A percentile compares a stretch with the other conserved stretches of the same genome.
Evolutionary conservation across 257 asterid genomes (phyloP).

Genomic region (Sherardia arvensis): DNA sequence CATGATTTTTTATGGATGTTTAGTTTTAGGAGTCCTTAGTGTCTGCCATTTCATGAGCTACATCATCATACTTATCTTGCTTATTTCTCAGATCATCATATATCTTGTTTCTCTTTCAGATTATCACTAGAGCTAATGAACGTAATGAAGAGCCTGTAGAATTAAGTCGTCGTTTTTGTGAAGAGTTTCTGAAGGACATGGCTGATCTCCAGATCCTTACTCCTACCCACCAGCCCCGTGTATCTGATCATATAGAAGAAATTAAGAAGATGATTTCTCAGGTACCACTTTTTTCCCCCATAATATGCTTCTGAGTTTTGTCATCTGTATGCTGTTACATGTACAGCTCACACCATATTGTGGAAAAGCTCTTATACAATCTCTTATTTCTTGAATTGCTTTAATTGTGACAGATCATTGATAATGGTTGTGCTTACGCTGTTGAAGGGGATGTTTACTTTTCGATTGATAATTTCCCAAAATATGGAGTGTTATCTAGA

Average conservation of each 20-base stretch:
- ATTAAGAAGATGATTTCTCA: slow-evolving; percentile 67
- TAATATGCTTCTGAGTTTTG: neutral
- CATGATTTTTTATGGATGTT: neutral
- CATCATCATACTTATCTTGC: neutral
- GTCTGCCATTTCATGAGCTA: neutral
- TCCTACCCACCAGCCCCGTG: slow-evolving; percentile 77
- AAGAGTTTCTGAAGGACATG: slow-evolving; percentile 76
- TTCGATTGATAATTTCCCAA: slow-evolving; percentile 57
- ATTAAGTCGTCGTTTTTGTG: slow-evolving; percentile 66
- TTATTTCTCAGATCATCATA: neutral
- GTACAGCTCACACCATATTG: neutral
- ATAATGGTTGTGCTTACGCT: slow-evolving; percentile 55
- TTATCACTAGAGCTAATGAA: slow-evolving; percentile 66
- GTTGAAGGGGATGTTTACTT: slow-evolving; percentile 69
- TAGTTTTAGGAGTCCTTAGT: neutral
- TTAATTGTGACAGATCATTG: slow-evolving; percentile 35
- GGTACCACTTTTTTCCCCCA: slow-evolving; percentile 27
- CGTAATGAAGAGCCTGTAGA: slow-evolving; percentile 46
- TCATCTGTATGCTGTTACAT: neutral
- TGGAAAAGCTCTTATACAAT: neutral
- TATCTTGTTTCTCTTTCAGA: slow-evolving; percentile 29
- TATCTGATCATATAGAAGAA: slow-evolving; percentile 63
- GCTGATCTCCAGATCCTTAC: slow-evolving; percentile 71
- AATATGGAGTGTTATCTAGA: slow-evolving; percentile 65
- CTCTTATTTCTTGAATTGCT: neutral